These are phyloP conservation scores for Mortierella sp. DNA, from an alignment of 371 early-diverging fungal species.

Conservation along the genomic window DNA sequence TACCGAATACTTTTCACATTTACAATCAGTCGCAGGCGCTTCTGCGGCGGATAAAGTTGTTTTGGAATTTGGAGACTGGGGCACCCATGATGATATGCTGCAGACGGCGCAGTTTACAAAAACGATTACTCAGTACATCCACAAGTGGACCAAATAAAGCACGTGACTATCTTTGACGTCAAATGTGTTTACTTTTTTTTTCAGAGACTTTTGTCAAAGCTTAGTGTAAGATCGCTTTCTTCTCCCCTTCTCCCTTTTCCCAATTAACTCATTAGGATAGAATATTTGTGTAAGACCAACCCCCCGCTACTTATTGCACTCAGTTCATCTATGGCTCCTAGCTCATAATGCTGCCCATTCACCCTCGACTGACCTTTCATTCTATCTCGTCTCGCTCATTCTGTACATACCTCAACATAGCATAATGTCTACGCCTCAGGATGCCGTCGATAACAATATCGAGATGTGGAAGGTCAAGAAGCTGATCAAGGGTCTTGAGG, in stretches of 20 bases:
- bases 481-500: constrained; percentile 95
- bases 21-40: constrained; percentile 44
- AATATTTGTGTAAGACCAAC: constrained; percentile 23
- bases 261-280: constrained; percentile 27
- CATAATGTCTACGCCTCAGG: constrained; percentile 57
- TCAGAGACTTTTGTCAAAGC: not conserved
- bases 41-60: constrained; percentile 2
- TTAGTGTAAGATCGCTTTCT: constrained; percentile 11
- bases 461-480: constrained; percentile 98
- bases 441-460: constrained; percentile 80
- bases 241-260: constrained; percentile 12
- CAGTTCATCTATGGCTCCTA: not conserved
- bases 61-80: constrained; percentile 64
- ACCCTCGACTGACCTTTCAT: constrained; percentile 6
- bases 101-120: constrained; percentile 61
- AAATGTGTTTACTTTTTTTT: constrained; percentile 8
- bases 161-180: constrained; percentile 1
- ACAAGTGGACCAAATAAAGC: not conserved
- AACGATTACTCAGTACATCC: constrained; percentile 56
- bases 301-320: not conserved
- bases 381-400: not conserved
- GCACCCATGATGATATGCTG: constrained; percentile 73
- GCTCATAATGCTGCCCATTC: not conserved
- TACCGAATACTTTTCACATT: constrained; percentile 62
- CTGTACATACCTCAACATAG: constrained; percentile 8